Percentiles rank a stretch among this genome's conserved stretches.
phyloP scores from a whole-genome alignment of 1,284 basidiomycete species.

The Tremellales sp. region DNA sequence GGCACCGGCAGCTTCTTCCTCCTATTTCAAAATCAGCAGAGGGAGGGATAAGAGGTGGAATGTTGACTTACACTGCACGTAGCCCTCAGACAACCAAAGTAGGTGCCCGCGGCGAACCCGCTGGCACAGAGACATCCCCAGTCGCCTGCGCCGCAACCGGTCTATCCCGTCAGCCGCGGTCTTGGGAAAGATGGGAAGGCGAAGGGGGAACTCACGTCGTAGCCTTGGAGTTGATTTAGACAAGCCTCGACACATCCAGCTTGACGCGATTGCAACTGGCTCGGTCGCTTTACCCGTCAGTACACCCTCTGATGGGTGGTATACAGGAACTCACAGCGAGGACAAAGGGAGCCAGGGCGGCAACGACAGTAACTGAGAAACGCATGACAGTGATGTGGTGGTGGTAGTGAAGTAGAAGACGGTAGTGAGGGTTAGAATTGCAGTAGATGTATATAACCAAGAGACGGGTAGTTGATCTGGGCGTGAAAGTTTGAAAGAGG shows the following conservation, averaged over 20 bases:
- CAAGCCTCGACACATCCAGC: background rate
- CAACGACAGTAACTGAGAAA: background rate
- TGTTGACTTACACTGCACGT: background rate
- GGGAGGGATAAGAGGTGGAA: no score
- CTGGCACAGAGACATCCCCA: background rate
- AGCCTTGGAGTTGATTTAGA: background rate
- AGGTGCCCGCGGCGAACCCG: background rate
- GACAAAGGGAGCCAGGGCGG: background rate
- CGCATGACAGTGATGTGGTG: background rate
- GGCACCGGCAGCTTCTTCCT: conserved; percentile 1
- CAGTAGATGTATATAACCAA: no score
- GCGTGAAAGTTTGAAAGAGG: no score
- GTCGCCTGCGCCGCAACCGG: background rate
- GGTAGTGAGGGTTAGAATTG: background rate
- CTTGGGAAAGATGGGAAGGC: no score
- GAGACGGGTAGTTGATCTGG: no score
- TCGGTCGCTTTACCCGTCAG: background rate
- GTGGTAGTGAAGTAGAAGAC: background rate
- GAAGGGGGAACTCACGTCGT: background rate
- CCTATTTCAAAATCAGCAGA: background rate
- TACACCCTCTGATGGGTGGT: background rate
- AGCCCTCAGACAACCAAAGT: background rate
- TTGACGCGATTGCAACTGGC: background rate
- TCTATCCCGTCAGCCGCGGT: background rate
- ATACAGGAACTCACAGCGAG: background rate